Evolutionary conservation across 1,284 basidiomycete species (phyloP).

Genomic region (Malassezia cuniculi): DNA sequence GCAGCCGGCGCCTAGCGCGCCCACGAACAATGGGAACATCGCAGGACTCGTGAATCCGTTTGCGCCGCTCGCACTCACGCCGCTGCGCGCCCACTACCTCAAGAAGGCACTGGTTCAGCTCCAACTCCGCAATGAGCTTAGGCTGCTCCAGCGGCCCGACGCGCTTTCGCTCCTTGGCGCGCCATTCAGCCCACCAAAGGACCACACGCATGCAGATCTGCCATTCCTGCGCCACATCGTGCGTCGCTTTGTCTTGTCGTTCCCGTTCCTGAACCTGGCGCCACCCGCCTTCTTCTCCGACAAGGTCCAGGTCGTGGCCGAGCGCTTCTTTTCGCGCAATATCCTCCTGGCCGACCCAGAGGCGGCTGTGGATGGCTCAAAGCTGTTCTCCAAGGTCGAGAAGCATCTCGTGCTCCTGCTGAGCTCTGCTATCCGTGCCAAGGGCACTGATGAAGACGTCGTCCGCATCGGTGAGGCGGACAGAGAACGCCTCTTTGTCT

Average conservation of each 20-base stretch:
- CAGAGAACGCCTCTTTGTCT: conserved; percentile 19
- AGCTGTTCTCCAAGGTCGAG: conserved; percentile 18
- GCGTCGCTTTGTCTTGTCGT: conserved; percentile 42
- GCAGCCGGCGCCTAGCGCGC: background rate
- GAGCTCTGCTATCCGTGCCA: conserved; percentile 31
- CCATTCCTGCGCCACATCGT: conserved; percentile 40
- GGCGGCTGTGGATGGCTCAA: background rate
- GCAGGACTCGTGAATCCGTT: too few species aligned
- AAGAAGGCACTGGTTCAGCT: conserved; percentile 85
- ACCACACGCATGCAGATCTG: conserved; percentile 8
- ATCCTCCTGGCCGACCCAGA: conserved; percentile 15
- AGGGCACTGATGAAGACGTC: conserved; percentile 28
- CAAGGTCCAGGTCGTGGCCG: conserved; percentile 42
- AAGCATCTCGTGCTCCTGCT: conserved; percentile 31
- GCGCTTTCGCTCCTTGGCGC: conserved; percentile 40
- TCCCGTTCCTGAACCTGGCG: conserved; percentile 38
- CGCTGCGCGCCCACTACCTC: conserved; percentile 81
- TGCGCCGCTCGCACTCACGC: conserved; percentile 51
- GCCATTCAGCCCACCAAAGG: conserved; percentile 33
- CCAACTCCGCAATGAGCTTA: conserved; percentile 54
- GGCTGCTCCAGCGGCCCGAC: conserved; percentile 16
- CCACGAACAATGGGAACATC: too few species aligned
- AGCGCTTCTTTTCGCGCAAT: conserved; percentile 36
- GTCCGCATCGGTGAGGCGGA: conserved; percentile 34
- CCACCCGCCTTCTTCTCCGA: conserved; percentile 41